Percentiles rank a stretch among this genome's conserved stretches.
Conservation (phyloP, 495 filamentous ascomycete genomes). For the Melanomma pulvis-pyrius region DNA sequence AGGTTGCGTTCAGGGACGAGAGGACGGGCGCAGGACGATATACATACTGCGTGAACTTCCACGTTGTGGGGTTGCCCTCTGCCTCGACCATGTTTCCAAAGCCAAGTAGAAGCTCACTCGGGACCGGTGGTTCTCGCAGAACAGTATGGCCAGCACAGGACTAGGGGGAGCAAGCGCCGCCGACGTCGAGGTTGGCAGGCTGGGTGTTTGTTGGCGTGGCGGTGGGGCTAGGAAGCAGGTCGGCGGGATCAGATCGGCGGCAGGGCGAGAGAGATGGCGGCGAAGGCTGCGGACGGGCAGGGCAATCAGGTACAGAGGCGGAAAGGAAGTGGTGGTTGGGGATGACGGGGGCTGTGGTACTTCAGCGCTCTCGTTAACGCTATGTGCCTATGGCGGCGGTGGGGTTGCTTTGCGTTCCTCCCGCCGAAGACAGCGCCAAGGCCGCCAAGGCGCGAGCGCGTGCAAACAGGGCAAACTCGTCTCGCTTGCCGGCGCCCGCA, state of each 20-base stretch:
- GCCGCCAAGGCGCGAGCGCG: neutral
- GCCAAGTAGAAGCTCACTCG: neutral
- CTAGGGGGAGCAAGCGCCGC: conserved; percentile 19
- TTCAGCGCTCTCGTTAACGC: neutral
- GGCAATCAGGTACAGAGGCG: neutral
- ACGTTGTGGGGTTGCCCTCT: conserved; percentile 87
- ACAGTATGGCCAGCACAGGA: neutral
- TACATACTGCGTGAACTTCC: conserved; percentile 99
- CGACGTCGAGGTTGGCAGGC: conserved; percentile 33
- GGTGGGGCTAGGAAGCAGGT: neutral
- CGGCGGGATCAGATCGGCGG: neutral
- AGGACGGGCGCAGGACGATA: neutral
- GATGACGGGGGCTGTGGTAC: neutral
- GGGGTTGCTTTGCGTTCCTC: neutral
- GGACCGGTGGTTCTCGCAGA: neutral
- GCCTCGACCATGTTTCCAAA: conserved; percentile 87
- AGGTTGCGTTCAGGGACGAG: too few species aligned
- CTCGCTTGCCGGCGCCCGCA: conserved; percentile 4
- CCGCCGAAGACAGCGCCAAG: neutral
- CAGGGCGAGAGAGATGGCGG: neutral
- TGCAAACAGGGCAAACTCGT: neutral
- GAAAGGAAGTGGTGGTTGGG: neutral
- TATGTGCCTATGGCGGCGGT: neutral
- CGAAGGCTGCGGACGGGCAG: neutral
- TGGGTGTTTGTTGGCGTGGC: conserved; percentile 19